These are phyloP conservation scores for Microglena sp. DNA, from an alignment of 139 green algal genomes.

Conservation along the genomic window DNA sequence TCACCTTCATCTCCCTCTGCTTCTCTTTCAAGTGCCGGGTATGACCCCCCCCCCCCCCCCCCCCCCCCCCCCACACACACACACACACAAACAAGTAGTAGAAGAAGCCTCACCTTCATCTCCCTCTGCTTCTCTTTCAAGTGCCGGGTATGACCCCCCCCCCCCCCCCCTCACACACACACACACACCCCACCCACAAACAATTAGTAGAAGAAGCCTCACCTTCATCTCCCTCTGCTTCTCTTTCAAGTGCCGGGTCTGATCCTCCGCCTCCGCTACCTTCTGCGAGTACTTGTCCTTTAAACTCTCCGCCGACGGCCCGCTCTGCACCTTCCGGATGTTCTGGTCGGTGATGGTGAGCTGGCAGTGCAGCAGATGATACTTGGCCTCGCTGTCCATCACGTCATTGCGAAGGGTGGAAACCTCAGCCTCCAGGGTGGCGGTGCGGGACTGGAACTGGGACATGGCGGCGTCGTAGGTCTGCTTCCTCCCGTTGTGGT, in stretches of 20 bases:
- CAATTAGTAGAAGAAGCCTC: too few relatives aligned
- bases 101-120: too few relatives aligned
- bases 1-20: too few relatives aligned
- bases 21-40: too few relatives aligned
- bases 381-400: slow-evolving; percentile 25
- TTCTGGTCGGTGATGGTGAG: slow-evolving; percentile 26
- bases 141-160: too few relatives aligned
- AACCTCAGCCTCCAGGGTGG: slow-evolving; percentile 24
- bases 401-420: slow-evolving; percentile 11
- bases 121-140: too few relatives aligned
- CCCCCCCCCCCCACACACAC: too few relatives aligned
- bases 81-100: too few relatives aligned
- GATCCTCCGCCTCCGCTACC: slow-evolving; percentile 8
- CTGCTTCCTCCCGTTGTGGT: slow-evolving; percentile 22
- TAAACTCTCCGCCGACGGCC: slow-evolving; percentile 26
- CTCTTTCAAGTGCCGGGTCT: slow-evolving; percentile 9
- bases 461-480: slow-evolving; percentile 30
- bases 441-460: slow-evolving; percentile 17
- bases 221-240: slow-evolving; percentile 22
- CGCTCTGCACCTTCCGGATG: slow-evolving; percentile 28
- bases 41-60: too few relatives aligned
- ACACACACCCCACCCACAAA: too few relatives aligned
- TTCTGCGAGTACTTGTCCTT: slow-evolving; percentile 17
- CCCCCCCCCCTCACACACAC: too few relatives aligned
- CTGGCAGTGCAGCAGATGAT: slow-evolving; percentile 34